A percentile compares a stretch with the other conserved stretches of the same genome.
phyloP scores from a whole-genome alignment of 1,284 basidiomycete genomes.

The Sanghuangporus sanghuang region DNA sequence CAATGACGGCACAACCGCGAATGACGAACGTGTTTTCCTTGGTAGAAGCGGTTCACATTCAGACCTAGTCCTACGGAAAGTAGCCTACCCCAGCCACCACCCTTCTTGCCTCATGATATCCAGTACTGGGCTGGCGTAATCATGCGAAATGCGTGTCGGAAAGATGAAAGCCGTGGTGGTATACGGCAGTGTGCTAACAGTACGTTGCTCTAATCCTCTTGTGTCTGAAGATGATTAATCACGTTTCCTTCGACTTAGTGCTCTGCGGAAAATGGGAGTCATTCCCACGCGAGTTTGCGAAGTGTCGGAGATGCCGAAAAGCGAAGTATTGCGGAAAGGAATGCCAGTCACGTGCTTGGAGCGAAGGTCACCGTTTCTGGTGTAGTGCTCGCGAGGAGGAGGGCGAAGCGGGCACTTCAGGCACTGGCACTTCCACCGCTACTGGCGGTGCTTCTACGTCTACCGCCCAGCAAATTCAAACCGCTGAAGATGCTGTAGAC shows the following conservation, averaged over 20 bases:
- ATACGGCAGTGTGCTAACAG: slow-evolving; percentile 98
- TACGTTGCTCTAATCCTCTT: slow-evolving; percentile 33
- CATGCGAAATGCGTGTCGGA: slow-evolving; percentile 98
- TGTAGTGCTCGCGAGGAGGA: slow-evolving; percentile 76
- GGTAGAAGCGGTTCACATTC: slow-evolving; percentile 95
- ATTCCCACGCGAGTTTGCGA: slow-evolving; percentile 94
- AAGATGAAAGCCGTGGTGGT: slow-evolving; percentile 90
- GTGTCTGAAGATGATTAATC: background rate
- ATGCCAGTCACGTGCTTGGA: slow-evolving; percentile 97
- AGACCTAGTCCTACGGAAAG: slow-evolving; percentile 80
- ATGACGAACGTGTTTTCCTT: slow-evolving; percentile 92
- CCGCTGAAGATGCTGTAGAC: background rate
- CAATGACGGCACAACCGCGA: slow-evolving; percentile 25
- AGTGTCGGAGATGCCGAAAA: slow-evolving; percentile 93
- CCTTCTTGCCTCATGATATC: slow-evolving; percentile 81
- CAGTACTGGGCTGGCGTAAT: slow-evolving; percentile 99
- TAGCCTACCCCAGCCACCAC: slow-evolving; percentile 64
- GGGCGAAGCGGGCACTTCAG: slow-evolving; percentile 29
- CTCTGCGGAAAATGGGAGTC: slow-evolving; percentile 94
- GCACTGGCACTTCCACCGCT: background rate
- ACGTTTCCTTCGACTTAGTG: slow-evolving; percentile 44
- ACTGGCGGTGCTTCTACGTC: background rate
- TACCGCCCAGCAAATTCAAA: background rate
- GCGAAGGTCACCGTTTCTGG: slow-evolving; percentile 93
- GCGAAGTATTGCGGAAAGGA: slow-evolving; percentile 99